These are phyloP conservation scores for Hydnum rufescens DNA, from an alignment of 768 basidiomycete species.

Conservation along the genomic window DNA sequence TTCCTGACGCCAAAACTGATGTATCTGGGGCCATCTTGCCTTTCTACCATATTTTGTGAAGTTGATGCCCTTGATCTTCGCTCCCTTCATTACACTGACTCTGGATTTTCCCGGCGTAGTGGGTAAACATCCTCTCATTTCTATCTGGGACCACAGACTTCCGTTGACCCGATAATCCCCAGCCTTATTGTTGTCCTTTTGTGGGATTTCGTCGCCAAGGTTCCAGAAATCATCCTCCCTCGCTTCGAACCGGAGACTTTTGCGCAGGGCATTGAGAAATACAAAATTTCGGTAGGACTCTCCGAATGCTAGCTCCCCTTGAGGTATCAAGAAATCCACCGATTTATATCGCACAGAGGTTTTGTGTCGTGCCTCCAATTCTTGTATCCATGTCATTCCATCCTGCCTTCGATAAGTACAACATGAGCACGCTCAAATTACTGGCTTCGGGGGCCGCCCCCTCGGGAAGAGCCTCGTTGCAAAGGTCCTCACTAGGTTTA, in stretches of 20 bases:
- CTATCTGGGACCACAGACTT: conserved; percentile 13
- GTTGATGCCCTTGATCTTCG: too few species aligned
- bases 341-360: conserved; percentile 6
- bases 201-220: conserved; percentile 7
- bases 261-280: conserved; percentile 17
- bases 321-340: neutral
- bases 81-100: too few species aligned
- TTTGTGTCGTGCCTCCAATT: conserved; percentile 66
- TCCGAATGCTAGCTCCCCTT: neutral
- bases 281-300: conserved; percentile 16
- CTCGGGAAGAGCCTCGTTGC: conserved; percentile 15
- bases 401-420: conserved; percentile 33
- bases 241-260: conserved; percentile 19
- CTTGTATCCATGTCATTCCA: conserved; percentile 54
- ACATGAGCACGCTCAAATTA: conserved; percentile 36
- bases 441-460: conserved; percentile 69
- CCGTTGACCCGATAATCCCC: conserved; percentile 1
- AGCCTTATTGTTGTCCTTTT: neutral
- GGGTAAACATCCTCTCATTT: neutral
- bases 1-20: conserved; percentile 9
- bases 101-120: too few species aligned
- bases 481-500: neutral
- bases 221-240: conserved; percentile 14
- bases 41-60: conserved; percentile 6
- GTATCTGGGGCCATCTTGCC: conserved; percentile 9